Evolutionary conservation across 202 grass and related monocot species (phyloP), one percentile per base, ranked within the genome.

Genomic region (Carex arenaria): DNA sequence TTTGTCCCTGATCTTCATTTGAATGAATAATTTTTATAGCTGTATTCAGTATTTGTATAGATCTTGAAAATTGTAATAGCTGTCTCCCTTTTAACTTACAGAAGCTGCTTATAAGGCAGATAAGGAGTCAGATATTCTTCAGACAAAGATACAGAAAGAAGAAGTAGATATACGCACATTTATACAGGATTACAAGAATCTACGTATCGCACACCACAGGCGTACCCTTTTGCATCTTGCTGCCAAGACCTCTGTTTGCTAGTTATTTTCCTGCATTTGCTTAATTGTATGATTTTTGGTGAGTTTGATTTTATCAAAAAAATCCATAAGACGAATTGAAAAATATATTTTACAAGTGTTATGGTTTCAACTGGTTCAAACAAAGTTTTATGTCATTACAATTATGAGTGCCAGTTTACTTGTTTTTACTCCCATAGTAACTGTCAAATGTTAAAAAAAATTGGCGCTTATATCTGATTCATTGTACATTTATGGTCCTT

Each of bases 171-270:
- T 86, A 61, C 51, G 30, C 20, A 72, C 70, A 19, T 89, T 89
- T 43, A 12, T 89, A 68, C 87, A 86, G 30, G 86, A 69, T 40
- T 89, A 89, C 54, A 89, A 89, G 68, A 86, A 86, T 20, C 84
- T 89, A 11, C 83, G 87, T 34, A 63, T 53, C 30, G 9, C 57
- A 20, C 62, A 86, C 69, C 83, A 89, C 70, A 82, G 9, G 19
- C 79, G 49, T 19, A 20, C 79, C 10, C 69, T 89, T 20, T 70
- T 89, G 40, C 83, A 83, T 89, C 78, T 89, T 28, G 78, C 79
- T 72, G 87, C 87, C 22, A 83, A 70, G 79, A 78, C 83, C 45
- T 89, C 87, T 1, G 53, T 51, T 70, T 61, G 14, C 64, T 62
- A 86, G 22, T 19, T 53, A 11, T 64, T 73, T 28, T 63, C 3